Evolutionary conservation across 768 basidiomycete species (phyloP).

Genomic region (Cystobasidium onofrii): DNA sequence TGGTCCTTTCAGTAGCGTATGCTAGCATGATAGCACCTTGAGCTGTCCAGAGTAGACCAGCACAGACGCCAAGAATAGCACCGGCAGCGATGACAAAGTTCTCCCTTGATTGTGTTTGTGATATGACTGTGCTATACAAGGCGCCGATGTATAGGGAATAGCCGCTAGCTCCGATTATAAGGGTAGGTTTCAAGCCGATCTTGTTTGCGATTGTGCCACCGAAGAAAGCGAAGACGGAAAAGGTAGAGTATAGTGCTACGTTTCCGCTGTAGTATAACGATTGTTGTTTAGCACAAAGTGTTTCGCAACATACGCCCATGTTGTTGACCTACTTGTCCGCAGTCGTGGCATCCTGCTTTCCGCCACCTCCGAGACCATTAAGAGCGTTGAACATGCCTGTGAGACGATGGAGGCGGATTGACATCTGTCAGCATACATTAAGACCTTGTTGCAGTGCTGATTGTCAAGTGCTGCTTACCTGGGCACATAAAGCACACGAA

Average conservation of each 20-base stretch:
- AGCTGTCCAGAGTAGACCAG: slow-evolving; percentile 35
- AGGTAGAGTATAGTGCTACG: slow-evolving; percentile 33
- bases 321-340: slow-evolving; percentile 30
- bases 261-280: slow-evolving; percentile 23
- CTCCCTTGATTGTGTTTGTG: slow-evolving; percentile 22
- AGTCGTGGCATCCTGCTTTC: slow-evolving; percentile 23
- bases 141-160: slow-evolving; percentile 36
- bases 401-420: neutral
- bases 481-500: slow-evolving; percentile 29
- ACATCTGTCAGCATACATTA: too few species aligned
- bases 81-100: slow-evolving; percentile 35
- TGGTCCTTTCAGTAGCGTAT: slow-evolving; percentile 34
- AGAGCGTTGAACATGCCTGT: slow-evolving; percentile 28
- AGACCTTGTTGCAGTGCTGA: too few species aligned
- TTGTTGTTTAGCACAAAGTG: too few species aligned
- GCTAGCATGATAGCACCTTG: slow-evolving; percentile 34
- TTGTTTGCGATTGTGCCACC: slow-evolving; percentile 34
- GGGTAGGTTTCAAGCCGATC: slow-evolving; percentile 32
- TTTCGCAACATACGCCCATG: too few species aligned
- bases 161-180: slow-evolving; percentile 27
- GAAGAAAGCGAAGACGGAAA: slow-evolving; percentile 35
- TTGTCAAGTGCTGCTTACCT: neutral
- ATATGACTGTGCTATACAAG: slow-evolving; percentile 32
- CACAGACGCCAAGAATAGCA: slow-evolving; percentile 33
- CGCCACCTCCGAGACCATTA: slow-evolving; percentile 22